Base-by-base conservation (phyloP, 179 eudicot genomes). In the Beta macrorhiza region DNA sequence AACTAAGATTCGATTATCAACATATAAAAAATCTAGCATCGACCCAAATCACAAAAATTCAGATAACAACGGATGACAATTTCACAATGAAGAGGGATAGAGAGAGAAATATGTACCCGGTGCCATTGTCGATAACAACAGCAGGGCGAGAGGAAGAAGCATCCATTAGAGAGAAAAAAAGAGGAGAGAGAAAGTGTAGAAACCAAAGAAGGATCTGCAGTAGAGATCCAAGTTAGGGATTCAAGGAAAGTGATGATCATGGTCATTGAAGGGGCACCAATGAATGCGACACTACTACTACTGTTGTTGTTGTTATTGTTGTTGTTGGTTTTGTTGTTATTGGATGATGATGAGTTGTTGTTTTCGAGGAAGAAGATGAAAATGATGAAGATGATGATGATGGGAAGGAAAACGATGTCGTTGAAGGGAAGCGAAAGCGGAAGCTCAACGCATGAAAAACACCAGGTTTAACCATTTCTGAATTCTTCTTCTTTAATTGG, bases 91-190 rank as follows among this genome's bases (percentile, higher is more conserved):
- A 42, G 5, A 8, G 51, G 55, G 15, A 81, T 20, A 73, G 53
- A 58, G 42, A 76, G 42, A 57, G 12, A 77, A 68, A 52, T 11
- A 49, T 17, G 15, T 90, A 93, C 97, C 97, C 94, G 72, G 98
- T 94, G 88, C 98, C 98, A 82, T 95, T 95, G 76, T 95, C 98
- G 81, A 95, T 91, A 47, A 95, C 98, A 55, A 93, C 90, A 59
- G 98, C 95, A 1, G 97, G 98, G 61, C 97, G 96, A 87, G 91
- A 89, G 42, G 87, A 73, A 79, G 93, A 87, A 45, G 90, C 85
- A 88, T 93, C 95, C 97, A 93, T 93, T 16, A 72, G 78, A 63
- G 79, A 72, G 75, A 65, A 58, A 4, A 75, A 12, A 68, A 56
- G 67, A 79, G 57, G 67, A 51, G 68, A 13, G 76, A 80, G 83